Conservation (phyloP, 257 asterid species). For the Solanum virginianum region DNA sequence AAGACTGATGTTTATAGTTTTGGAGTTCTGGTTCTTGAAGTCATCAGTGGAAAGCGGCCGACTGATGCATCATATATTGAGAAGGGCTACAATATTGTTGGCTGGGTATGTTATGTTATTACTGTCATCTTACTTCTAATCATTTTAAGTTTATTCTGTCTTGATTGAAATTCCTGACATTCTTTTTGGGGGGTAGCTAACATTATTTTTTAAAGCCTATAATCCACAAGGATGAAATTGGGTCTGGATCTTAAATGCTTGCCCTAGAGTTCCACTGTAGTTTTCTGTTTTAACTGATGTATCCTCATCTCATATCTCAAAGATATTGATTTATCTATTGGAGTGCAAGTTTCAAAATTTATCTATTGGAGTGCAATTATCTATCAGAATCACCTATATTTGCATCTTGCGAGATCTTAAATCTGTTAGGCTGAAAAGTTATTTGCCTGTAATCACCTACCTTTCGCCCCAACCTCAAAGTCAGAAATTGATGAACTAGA, state of each 20-base stretch:
- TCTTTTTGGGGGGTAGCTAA: neutral
- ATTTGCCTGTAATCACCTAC: neutral
- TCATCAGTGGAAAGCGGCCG: slow-evolving; percentile 68
- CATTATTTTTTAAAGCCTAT: neutral
- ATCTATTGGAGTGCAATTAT: neutral
- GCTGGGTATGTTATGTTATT: slow-evolving; percentile 45
- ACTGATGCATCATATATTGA: slow-evolving; percentile 76
- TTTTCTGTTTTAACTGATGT: neutral
- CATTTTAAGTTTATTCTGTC: neutral
- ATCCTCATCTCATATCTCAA: neutral
- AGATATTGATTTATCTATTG: neutral
- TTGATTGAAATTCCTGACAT: neutral
- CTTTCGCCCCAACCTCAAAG: neutral
- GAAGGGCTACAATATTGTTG: slow-evolving; percentile 80
- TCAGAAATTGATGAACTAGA: too few species aligned
- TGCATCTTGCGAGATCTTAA: neutral
- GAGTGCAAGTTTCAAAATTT: neutral
- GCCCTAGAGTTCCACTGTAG: neutral
- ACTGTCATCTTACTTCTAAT: neutral
- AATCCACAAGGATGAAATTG: neutral
- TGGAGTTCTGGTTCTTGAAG: slow-evolving; percentile 73
- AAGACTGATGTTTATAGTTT: slow-evolving; percentile 83
- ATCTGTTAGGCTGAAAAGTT: neutral
- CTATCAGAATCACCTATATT: neutral
- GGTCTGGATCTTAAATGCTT: neutral